Percentiles rank a stretch among this genome's conserved stretches.
Evolutionary conservation across 495 filamentous ascomycete genomes (phyloP).

Genomic region (Eremomyces bilateralis): DNA sequence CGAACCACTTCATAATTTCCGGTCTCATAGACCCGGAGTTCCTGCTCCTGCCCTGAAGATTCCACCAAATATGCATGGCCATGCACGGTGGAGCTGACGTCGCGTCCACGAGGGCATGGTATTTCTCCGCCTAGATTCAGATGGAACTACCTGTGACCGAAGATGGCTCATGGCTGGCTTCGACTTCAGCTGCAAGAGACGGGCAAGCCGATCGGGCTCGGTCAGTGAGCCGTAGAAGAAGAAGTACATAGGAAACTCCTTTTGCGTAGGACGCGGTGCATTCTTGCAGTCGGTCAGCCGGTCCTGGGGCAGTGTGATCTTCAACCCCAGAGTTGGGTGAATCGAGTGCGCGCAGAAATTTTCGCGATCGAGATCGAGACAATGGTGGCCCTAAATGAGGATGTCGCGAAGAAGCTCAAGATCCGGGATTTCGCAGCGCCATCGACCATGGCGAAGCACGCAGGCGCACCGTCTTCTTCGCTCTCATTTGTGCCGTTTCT

Average conservation of each 20-base stretch:
- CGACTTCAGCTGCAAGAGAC: conserved; percentile 9
- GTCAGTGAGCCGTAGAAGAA: conserved; percentile 20
- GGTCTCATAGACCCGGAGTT: conserved; percentile 20
- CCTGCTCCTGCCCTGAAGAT: conserved; percentile 19
- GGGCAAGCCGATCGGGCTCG: conserved; percentile 9
- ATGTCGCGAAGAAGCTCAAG: conserved; percentile 3
- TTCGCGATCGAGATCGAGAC: conserved; percentile 17
- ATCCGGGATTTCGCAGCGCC: conserved; percentile 7
- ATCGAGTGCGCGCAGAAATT: conserved; percentile 14
- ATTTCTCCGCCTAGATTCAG: conserved; percentile 20
- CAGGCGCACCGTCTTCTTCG: conserved; percentile 7
- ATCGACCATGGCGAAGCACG: conserved; percentile 10
- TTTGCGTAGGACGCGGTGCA: conserved; percentile 5
- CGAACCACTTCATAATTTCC: conserved; percentile 23
- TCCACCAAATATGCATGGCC: conserved; percentile 20
- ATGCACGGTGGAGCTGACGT: conserved; percentile 5
- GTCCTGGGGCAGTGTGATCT: conserved; percentile 21
- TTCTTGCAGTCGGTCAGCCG: conserved; percentile 7
- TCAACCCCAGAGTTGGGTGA: conserved; percentile 22
- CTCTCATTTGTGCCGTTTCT: background rate
- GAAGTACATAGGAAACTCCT: conserved; percentile 23
- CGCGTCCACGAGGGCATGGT: conserved; percentile 22
- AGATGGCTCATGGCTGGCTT: conserved; percentile 9
- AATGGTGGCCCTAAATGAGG: conserved; percentile 16
- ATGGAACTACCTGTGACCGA: conserved; percentile 14